Evolutionary conservation across 2,329 filamentous ascomycete genomes (phyloP), one percentile per base, ranked within the genome.

Genomic region (Beauveria medogensis): DNA sequence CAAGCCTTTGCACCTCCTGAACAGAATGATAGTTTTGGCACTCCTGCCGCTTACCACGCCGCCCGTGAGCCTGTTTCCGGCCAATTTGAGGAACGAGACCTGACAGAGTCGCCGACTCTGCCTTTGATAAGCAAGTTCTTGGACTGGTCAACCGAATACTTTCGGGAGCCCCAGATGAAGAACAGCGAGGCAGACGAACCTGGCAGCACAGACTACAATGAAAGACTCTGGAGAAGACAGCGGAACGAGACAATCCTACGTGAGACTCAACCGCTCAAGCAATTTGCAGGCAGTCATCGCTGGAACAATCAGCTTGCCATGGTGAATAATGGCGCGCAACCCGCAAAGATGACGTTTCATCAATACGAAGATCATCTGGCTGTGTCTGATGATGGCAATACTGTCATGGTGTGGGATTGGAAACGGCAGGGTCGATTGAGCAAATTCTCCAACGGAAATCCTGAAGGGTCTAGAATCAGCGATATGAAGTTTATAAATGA

Each of bases 401-500:
- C 88, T 3, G 86, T 97, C 66, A 87, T 85, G 62, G 84, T 99
- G 34, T 97, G 94, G 90, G 94, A 99, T 73, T 99, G 92, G 89
- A 87, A 91, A 74, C 84, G 83, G 59, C 85, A 89, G 65, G 82
- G 81, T 55, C 85, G 88, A 40, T 78, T 96, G 65, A 90, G 86
- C 70, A 87, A 89, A 60, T 99, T 99, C 74, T 95, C 90, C 30
- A 97, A 97, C 69, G 92, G 91, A 54, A 99, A 99, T 69, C 94
- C 94, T 0, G 81, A 87, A 37, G 91, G 92, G 3, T 96, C 92
- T 28, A 91, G 87, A 67, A 96, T 99, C 68, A 96, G 92, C 59
- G 92, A 97, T 72, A 87, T 97, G 71, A 90, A 92, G 60, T 97
- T 97, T 73, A 96, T 99, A 78, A 99, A 99, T 67, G 94, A 99